These are phyloP conservation scores for Coemansia erecta DNA, from an alignment of 192 early-diverging fungal species.

Conservation along the genomic window DNA sequence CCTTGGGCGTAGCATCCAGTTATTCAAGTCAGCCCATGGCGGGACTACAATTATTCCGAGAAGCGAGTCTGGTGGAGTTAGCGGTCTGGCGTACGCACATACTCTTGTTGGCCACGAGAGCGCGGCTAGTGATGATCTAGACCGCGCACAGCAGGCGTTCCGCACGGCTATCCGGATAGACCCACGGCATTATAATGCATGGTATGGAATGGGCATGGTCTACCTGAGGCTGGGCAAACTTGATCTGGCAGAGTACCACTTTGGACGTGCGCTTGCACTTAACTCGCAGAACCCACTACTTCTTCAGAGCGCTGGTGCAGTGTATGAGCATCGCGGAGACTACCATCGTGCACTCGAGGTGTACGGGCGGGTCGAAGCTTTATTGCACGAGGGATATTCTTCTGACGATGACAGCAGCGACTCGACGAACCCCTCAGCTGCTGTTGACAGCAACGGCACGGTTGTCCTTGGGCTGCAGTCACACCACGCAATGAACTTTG, in stretches of 20 bases:
- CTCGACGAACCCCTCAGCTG: neutral
- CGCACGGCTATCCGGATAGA: slow-evolving; percentile 69
- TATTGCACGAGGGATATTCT: slow-evolving; percentile 29
- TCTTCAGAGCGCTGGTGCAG: slow-evolving; percentile 67
- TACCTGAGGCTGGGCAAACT: slow-evolving; percentile 72
- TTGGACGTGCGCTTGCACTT: slow-evolving; percentile 66
- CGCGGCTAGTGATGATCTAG: slow-evolving; percentile 68
- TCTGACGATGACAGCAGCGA: neutral
- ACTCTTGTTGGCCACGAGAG: slow-evolving; percentile 85
- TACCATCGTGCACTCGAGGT: slow-evolving; percentile 56
- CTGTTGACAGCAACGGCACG: slow-evolving; percentile 8
- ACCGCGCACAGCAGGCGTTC: slow-evolving; percentile 72
- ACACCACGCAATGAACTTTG: slow-evolving; percentile 54
- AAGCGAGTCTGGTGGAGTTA: slow-evolving; percentile 27
- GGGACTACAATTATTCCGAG: slow-evolving; percentile 25
- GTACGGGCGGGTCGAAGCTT: slow-evolving; percentile 63
- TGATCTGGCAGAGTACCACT: slow-evolving; percentile 71
- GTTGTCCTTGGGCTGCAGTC: slow-evolving; percentile 16
- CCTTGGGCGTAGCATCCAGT: slow-evolving; percentile 71
- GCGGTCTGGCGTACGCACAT: slow-evolving; percentile 69
- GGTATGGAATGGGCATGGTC: slow-evolving; percentile 79
- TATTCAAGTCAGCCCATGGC: slow-evolving; percentile 31
- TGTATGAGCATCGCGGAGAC: slow-evolving; percentile 62
- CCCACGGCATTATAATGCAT: slow-evolving; percentile 78
- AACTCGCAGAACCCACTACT: slow-evolving; percentile 73